phyloP scores from a whole-genome alignment of 352 stramenopile species.

The Phytophthora vignae region DNA sequence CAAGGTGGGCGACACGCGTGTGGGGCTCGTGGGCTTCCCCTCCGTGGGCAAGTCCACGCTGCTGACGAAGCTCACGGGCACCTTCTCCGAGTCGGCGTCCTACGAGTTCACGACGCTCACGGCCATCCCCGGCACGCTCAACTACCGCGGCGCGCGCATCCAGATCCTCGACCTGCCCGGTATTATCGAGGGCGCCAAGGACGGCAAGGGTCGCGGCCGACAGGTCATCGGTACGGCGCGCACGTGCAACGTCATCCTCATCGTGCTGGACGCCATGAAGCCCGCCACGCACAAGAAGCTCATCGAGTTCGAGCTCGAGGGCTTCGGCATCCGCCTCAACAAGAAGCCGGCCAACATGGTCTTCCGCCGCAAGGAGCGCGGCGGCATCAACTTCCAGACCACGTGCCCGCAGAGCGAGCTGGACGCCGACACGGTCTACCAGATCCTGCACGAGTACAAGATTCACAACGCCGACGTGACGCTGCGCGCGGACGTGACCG shows the following conservation, averaged over 20 bases:
- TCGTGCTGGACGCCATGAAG: conserved; percentile 98
- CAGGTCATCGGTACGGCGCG: conserved; percentile 97
- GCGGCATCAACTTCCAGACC: conserved; percentile 98
- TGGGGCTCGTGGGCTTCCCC: conserved; percentile 98
- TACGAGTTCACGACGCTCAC: conserved; percentile 99
- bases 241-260: conserved; percentile 99
- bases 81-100: conserved; percentile 94
- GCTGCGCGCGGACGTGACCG: conserved; percentile 95
- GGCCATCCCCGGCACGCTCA: conserved; percentile 97
- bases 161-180: conserved; percentile 93
- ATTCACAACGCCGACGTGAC: conserved; percentile 98
- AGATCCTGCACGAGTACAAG: conserved; percentile 99
- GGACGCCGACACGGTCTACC: conserved; percentile 93
- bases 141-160: conserved; percentile 93
- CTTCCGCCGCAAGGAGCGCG: conserved; percentile 96
- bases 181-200: conserved; percentile 99
- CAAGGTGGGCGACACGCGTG: conserved; percentile 96
- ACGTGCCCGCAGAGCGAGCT: conserved; percentile 93
- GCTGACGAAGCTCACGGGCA: conserved; percentile 97
- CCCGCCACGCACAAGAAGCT: conserved; percentile 98
- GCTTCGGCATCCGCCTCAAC: conserved; percentile 99
- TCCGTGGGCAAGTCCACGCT: conserved; percentile 99
- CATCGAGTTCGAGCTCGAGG: conserved; percentile 98
- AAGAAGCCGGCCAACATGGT: conserved; percentile 97
- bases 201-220: conserved; percentile 96